Conservation (phyloP, 2,329 filamentous ascomycete species). For the Aureobasidium uvarum region DNA sequence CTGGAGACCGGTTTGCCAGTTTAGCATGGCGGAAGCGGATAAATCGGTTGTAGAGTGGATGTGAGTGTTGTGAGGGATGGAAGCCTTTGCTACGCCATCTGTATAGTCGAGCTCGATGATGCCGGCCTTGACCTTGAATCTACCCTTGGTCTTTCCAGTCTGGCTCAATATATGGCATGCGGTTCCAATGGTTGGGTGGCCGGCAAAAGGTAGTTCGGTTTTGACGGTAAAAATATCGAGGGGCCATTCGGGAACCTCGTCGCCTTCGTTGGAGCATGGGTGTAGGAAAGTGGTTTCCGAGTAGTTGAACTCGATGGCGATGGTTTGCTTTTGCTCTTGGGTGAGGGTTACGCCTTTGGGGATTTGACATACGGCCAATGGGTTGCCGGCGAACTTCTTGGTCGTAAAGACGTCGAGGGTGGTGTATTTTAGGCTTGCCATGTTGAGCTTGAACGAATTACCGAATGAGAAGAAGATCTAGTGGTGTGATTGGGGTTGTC, state of each 20-base stretch:
- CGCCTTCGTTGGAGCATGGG: slow-evolving; percentile 26
- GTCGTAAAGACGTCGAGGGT: slow-evolving; percentile 52
- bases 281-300: slow-evolving; percentile 55
- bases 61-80: slow-evolving; percentile 66
- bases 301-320: slow-evolving; percentile 58
- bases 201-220: slow-evolving; percentile 56
- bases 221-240: slow-evolving; percentile 56
- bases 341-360: slow-evolving; percentile 39
- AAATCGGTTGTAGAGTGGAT: slow-evolving; percentile 50
- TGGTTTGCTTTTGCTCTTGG: slow-evolving; percentile 53
- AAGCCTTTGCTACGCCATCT: slow-evolving; percentile 54
- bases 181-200: slow-evolving; percentile 59
- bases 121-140: slow-evolving; percentile 48
- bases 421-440: slow-evolving; percentile 33
- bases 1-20: slow-evolving; percentile 40
- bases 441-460: not conserved
- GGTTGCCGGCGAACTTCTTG: slow-evolving; percentile 53
- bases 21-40: slow-evolving; percentile 36
- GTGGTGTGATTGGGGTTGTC: not conserved
- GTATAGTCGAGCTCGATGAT: slow-evolving; percentile 45
- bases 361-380: slow-evolving; percentile 56
- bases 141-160: slow-evolving; percentile 35
- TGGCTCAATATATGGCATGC: slow-evolving; percentile 35
- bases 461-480: not conserved
- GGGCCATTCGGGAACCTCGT: slow-evolving; percentile 39